Conservation (phyloP, 106 monocot species). For the Ottelia alismoides region DNA sequence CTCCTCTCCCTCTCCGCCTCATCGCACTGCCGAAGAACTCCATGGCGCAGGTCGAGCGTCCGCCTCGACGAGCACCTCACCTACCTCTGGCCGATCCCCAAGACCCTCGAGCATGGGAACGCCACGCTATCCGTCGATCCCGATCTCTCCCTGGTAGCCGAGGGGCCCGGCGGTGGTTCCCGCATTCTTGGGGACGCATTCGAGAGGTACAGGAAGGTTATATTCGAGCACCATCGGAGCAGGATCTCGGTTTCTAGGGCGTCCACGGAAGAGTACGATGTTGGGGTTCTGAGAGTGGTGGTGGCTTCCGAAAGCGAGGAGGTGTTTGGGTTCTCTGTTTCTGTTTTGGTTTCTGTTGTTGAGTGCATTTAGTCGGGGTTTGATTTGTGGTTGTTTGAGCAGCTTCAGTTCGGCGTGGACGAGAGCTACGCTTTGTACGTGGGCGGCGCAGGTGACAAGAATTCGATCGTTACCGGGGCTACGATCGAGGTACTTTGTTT, state of each 20-base stretch:
- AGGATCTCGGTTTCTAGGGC: not conserved
- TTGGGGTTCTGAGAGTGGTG: constrained; percentile 40
- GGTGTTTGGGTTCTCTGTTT: constrained; percentile 23
- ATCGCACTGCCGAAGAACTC: too few relatives aligned
- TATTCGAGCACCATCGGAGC: constrained; percentile 39
- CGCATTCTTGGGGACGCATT: constrained; percentile 51
- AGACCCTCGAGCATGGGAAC: constrained; percentile 25
- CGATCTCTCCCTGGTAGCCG: constrained; percentile 26
- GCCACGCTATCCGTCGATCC: constrained; percentile 63
- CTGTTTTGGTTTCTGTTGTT: too few relatives aligned
- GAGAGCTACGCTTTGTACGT: constrained; percentile 72
- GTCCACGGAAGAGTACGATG: constrained; percentile 26
- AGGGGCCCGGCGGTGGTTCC: constrained; percentile 28
- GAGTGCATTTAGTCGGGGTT: too few relatives aligned
- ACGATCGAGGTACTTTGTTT: constrained; percentile 73
- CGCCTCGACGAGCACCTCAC: constrained; percentile 12
- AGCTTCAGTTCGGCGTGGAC: constrained; percentile 84
- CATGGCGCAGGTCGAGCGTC: not conserved
- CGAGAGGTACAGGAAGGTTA: constrained; percentile 40
- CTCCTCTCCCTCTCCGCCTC: not conserved
- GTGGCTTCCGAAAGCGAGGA: constrained; percentile 60
- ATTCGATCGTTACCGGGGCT: constrained; percentile 43
- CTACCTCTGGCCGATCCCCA: constrained; percentile 90
- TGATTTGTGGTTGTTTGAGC: constrained; percentile 1
- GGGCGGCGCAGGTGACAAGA: constrained; percentile 11